A percentile compares a stretch with the other conserved stretches of the same genome.
Evolutionary conservation across 2,329 filamentous ascomycete genomes (phyloP).

Genomic region (Pseudovirgaria hyperparasitica): DNA sequence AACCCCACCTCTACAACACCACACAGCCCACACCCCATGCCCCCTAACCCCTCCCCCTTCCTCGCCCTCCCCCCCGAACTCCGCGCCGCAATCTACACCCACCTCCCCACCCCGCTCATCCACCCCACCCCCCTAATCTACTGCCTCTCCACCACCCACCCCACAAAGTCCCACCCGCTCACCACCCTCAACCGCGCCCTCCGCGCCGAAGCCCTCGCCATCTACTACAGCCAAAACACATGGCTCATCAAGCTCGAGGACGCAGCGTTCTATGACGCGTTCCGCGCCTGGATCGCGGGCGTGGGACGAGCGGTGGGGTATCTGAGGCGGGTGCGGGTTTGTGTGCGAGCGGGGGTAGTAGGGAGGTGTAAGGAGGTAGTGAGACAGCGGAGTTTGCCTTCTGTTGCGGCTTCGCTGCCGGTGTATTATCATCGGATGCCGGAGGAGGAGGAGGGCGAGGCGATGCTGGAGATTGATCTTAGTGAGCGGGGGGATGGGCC

Average conservation of each 20-base stretch:
- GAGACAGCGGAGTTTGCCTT: no score
- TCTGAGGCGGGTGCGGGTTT: conserved; percentile 19
- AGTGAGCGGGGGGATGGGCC: neutral
- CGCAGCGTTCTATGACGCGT: conserved; percentile 26
- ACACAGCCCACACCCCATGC: conserved; percentile 1
- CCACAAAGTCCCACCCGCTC: conserved; percentile 24
- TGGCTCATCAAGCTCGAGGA: conserved; percentile 28
- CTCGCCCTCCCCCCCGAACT: conserved; percentile 24
- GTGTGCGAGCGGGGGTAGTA: no score
- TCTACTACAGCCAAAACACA: conserved; percentile 27
- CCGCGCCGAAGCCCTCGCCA: conserved; percentile 23
- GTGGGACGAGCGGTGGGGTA: conserved; percentile 16
- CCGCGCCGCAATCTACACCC: conserved; percentile 23
- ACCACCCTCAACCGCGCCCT: conserved; percentile 21
- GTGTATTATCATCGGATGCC: conserved; percentile 20
- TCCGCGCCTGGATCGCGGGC: conserved; percentile 24
- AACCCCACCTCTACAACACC: conserved; percentile 7
- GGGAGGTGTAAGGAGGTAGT: no score
- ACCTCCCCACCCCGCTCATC: conserved; percentile 20
- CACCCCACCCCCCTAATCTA: conserved; percentile 23
- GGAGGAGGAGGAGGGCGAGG: conserved; percentile 26
- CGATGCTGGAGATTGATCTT: conserved; percentile 19
- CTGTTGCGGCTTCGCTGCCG: no score
- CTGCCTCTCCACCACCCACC: conserved; percentile 26
- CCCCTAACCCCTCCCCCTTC: conserved; percentile 12